phyloP scores from a whole-genome alignment of 768 basidiomycete genomes.

The Hypholoma sublateritium region DNA sequence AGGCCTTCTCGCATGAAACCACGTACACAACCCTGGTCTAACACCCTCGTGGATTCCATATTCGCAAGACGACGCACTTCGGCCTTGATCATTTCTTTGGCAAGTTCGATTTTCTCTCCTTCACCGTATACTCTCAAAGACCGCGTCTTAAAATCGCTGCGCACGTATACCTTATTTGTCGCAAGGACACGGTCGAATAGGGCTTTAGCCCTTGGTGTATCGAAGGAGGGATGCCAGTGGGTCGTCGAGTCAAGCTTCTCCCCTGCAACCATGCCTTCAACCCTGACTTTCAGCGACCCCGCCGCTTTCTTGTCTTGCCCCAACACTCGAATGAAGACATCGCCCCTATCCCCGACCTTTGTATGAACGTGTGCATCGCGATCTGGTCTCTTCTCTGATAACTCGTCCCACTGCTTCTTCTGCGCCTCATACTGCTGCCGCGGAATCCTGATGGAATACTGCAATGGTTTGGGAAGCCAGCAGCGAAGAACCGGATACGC shows the following conservation, averaged over 20 bases:
- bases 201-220: slow-evolving; percentile 20
- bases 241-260: slow-evolving; percentile 38
- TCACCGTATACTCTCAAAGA: slow-evolving; percentile 48
- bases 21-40: slow-evolving; percentile 40
- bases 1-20: slow-evolving; percentile 54
- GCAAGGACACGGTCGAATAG: slow-evolving; percentile 30
- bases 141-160: slow-evolving; percentile 44
- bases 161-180: slow-evolving; percentile 40
- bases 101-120: slow-evolving; percentile 35
- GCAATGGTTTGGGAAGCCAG: slow-evolving; percentile 46
- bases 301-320: slow-evolving; percentile 54
- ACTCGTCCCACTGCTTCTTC: slow-evolving; percentile 45
- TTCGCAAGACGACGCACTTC: slow-evolving; percentile 49
- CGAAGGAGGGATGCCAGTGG: slow-evolving; percentile 52
- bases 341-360: slow-evolving; percentile 19
- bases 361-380: slow-evolving; percentile 18
- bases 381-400: slow-evolving; percentile 37
- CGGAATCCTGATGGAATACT: slow-evolving; percentile 50
- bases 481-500: slow-evolving; percentile 36
- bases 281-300: slow-evolving; percentile 59
- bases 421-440: slow-evolving; percentile 52
- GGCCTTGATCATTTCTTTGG: slow-evolving; percentile 41
- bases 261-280: slow-evolving; percentile 53
- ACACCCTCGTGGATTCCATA: slow-evolving; percentile 22
- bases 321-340: slow-evolving; percentile 41